Conservation (phyloP, 208 protist genomes). For the Trypanosoma cruzi region DNA sequence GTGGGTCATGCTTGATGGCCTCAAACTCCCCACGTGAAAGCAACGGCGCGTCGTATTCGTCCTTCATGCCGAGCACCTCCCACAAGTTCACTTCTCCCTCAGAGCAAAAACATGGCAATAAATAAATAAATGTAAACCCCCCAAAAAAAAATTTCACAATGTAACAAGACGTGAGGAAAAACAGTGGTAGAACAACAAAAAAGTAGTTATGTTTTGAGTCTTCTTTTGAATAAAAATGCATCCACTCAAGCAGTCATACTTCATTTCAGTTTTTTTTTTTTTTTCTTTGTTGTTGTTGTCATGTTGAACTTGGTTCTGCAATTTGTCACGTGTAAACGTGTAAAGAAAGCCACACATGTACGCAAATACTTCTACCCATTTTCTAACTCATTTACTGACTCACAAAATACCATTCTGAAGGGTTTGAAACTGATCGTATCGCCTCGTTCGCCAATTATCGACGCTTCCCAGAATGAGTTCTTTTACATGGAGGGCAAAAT, state of each 20-base stretch:
- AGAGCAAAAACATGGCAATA: too few relatives aligned
- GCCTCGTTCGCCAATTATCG: constrained; percentile 93
- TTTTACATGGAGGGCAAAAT: constrained; percentile 84
- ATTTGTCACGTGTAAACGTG: too few relatives aligned
- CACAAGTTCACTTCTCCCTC: too few relatives aligned
- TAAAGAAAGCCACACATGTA: background rate
- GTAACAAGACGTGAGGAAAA: too few relatives aligned
- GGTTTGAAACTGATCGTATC: constrained; percentile 94
- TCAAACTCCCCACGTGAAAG: constrained; percentile 32
- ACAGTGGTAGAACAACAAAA: constrained; percentile 10
- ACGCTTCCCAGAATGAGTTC: constrained; percentile 88
- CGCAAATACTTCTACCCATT: background rate
- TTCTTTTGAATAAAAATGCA: background rate
- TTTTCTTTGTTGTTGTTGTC: too few relatives aligned
- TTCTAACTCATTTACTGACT: background rate
- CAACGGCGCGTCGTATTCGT: constrained; percentile 10
- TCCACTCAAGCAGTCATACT: too few relatives aligned
- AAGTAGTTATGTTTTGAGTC: background rate
- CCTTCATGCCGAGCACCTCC: background rate
- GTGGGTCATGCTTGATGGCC: constrained; percentile 31
- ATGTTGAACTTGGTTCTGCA: too few relatives aligned
- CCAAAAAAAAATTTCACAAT: too few relatives aligned
- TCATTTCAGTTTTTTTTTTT: background rate
- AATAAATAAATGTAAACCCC: background rate
- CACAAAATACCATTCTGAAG: constrained; percentile 93